phyloP scores from a whole-genome alignment of 176 grass and related monocot genomes.

The Hordeum marinum region DNA sequence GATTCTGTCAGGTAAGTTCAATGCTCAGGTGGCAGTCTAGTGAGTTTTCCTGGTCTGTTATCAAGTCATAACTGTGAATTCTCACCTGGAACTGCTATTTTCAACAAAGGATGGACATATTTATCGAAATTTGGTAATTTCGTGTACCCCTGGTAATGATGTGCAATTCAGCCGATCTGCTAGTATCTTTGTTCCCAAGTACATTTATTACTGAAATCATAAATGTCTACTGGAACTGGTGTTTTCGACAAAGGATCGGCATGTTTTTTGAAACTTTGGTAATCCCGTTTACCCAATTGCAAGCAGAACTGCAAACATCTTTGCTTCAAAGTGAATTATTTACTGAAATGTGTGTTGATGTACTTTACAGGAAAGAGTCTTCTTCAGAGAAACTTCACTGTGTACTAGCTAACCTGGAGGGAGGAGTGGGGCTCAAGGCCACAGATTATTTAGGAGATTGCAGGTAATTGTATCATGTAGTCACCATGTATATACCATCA shows the following conservation, averaged over 20 bases:
- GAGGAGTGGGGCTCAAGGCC: background rate
- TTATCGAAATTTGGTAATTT: background rate
- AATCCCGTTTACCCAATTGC: background rate
- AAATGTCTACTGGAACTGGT: background rate
- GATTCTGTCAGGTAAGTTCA: slow-evolving; percentile 2
- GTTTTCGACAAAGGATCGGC: background rate
- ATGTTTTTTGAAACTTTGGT: slow-evolving; percentile 2
- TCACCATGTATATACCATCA: background rate
- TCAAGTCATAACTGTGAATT: background rate
- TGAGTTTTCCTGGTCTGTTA: background rate
- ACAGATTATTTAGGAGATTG: slow-evolving; percentile 2
- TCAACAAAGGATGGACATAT: background rate
- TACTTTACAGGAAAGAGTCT: background rate
- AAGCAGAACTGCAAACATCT: background rate
- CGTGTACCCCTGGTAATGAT: background rate
- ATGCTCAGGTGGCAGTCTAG: background rate
- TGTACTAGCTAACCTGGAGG: background rate
- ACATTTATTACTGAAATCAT: background rate
- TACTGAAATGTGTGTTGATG: background rate
- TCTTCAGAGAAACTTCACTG: background rate
- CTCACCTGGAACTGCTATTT: slow-evolving; percentile 3
- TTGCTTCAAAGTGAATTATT: background rate
- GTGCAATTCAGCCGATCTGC: background rate
- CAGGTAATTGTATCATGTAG: background rate
- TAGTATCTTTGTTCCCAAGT: background rate